Conservation (phyloP, 441 rosid species). For the Gossypium trilobum region DNA sequence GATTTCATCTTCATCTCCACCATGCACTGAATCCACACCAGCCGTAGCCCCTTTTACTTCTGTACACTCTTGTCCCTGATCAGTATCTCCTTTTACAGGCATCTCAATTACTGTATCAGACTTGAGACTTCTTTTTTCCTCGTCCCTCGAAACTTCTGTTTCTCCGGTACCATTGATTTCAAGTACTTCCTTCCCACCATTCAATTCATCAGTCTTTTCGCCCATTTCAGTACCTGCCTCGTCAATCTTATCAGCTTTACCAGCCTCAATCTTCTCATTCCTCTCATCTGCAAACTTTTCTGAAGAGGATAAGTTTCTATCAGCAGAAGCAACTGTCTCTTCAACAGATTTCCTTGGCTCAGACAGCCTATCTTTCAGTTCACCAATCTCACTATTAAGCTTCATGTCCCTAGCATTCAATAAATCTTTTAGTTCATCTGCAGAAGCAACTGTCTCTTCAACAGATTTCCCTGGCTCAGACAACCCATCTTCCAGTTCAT, state of each 20-base stretch:
- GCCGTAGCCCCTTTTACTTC: conserved; percentile 3
- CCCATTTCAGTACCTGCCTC: conserved; percentile 37
- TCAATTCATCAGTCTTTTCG: conserved; percentile 12
- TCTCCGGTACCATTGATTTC: conserved; percentile 20
- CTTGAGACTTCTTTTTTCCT: conserved; percentile 14
- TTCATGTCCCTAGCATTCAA: conserved; percentile 15
- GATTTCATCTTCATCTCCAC: conserved; percentile 14
- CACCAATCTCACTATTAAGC: conserved; percentile 12
- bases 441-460: conserved; percentile 21
- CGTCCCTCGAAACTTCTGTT: conserved; percentile 15
- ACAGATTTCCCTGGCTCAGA: conserved; percentile 4
- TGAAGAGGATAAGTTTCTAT: conserved; percentile 20
- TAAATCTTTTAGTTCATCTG: conserved; percentile 14
- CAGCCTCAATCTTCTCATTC: conserved; percentile 23
- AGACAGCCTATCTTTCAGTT: conserved; percentile 18
- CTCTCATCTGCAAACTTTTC: conserved; percentile 25
- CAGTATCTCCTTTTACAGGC: conserved; percentile 9
- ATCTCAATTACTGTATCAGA: conserved; percentile 4
- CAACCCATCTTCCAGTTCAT: conserved; percentile 17
- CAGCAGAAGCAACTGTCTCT: conserved; percentile 17
- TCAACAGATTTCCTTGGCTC: conserved; percentile 13
- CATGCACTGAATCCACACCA: conserved; percentile 16
- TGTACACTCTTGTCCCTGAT: conserved; percentile 14
- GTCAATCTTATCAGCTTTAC: conserved; percentile 24
- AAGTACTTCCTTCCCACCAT: conserved; percentile 18